Evolutionary conservation across 164 flowering plant species (phyloP), one percentile per base, ranked within the genome.

Genomic region (Aristolochia contorta): DNA sequence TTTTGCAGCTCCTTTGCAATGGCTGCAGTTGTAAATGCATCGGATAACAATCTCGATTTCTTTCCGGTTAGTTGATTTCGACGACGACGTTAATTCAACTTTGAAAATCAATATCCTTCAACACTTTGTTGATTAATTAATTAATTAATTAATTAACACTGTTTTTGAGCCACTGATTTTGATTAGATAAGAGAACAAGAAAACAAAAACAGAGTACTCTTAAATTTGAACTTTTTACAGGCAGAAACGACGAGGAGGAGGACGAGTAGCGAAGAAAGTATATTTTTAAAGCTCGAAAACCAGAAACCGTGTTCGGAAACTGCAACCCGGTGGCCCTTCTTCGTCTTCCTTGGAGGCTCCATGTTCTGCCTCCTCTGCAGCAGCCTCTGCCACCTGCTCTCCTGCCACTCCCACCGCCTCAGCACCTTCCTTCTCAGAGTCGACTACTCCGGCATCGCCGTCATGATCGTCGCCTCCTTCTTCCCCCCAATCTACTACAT

Each of bases 401-500:
- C 76, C 5, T 89, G 98, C 78, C 98, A 89, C 55, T 87, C 95
- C 3, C 87, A 71, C 59, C 66, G 55, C 27, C n/a, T 82, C 9
- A 89, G 69, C 82, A 43, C 79, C 43, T 12, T 67, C 16, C 57
- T 89, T 0, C 65, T 85, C 16, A 71, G 82, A 45, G 48, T 92
- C 3, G 96, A 92, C 75, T 92, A 85, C 58, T 76, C 77, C 1
- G 98, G 96, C 6, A 92, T 92, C 54, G 70, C 88, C 12, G 77
- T 78, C 74, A 89, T 91, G 96, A 89, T 92, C 73, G 79, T 87
- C 79, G 75, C 93, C 66, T 92, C 98, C 24, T 92, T 85, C 60
- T 89, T 91, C 82, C 96, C 96, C 0, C 88, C 94, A 4, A 85
- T 91, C 16, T 91, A 75, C 81, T 92, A 92, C 79, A 81, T 89